These are phyloP conservation scores for Pyronema domesticum DNA, from an alignment of 495 filamentous ascomycete genomes.

Conservation along the genomic window DNA sequence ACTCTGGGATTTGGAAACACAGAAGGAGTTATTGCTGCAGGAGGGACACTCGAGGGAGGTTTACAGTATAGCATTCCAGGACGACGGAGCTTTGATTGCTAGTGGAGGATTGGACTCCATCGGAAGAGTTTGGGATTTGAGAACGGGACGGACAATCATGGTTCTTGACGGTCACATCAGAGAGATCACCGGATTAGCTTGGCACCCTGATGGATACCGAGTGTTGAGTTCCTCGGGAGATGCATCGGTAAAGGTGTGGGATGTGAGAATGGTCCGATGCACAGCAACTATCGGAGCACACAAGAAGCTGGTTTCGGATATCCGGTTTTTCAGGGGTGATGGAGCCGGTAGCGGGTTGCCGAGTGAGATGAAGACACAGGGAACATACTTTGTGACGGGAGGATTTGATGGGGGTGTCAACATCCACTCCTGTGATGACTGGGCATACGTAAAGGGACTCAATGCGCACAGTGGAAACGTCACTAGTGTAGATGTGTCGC, in stretches of 20 bases:
- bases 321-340: constrained; percentile 80
- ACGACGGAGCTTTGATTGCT: constrained; percentile 75
- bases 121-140: constrained; percentile 90
- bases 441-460: constrained; percentile 72
- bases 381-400: constrained; percentile 76
- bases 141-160: constrained; percentile 88
- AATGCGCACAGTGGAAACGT: constrained; percentile 85
- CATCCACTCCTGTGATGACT: constrained; percentile 88
- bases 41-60: constrained; percentile 91
- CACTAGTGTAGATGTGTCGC: constrained; percentile 67
- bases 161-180: constrained; percentile 71
- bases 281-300: constrained; percentile 79
- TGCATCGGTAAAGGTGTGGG: constrained; percentile 96
- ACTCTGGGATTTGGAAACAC: constrained; percentile 81
- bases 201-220: constrained; percentile 77
- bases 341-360: constrained; percentile 43
- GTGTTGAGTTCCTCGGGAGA: constrained; percentile 81
- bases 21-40: constrained; percentile 68
- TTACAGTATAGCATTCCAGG: constrained; percentile 72
- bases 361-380: constrained; percentile 40
- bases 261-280: constrained; percentile 70
- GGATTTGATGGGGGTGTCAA: constrained; percentile 96
- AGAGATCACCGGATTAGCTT: constrained; percentile 81
- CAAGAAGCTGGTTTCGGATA: constrained; percentile 74
- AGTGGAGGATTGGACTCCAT: constrained; percentile 86